Base-by-base conservation (phyloP, 2,329 filamentous ascomycete species). In the Diplodia seriata region DNA sequence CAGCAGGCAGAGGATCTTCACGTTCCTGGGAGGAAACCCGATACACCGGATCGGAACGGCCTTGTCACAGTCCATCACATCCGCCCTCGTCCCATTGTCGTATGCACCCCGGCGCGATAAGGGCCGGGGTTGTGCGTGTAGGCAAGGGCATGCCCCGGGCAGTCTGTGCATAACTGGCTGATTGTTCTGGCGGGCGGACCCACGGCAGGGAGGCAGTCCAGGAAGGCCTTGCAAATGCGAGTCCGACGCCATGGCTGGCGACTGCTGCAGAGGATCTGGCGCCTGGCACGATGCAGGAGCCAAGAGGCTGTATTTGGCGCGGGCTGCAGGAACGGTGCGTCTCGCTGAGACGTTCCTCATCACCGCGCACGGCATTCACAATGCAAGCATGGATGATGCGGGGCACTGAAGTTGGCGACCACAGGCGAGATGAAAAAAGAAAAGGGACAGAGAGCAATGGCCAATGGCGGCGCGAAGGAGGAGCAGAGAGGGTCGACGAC, bases 1-100 rank as follows among this genome's bases (percentile, higher is more conserved):
- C 59, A 63, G 57, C 43, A 49, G 57, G 57, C 26, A 62, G 26
- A 49, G 43, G 59, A 63, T 63, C 59, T 63, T 63, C 59, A 38
- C 47, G 59, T 63, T 38, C 47, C 59, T 63, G 47, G 47, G 59
- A 63, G 40, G 23, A 20, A 31, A 63, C 59, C 59, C 59, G 31
- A 63, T 38, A 49, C 26, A 23, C 59, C 47, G 59, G 59, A 15
- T 63, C 59, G 40, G 43, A 49, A 43, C 43, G 29, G 43, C 23
- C 59, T 51, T 63, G 59, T 63, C 59, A 63, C 59, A 63, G 57
- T n/a, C 57, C 57, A 63, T 63, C 47, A 63, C 36, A 50, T 15
- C 40, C 23, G 31, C 15, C 56, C 38, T 59, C 38, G 36, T 59
- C 55, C 5, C 36, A 49, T 43, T 61, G 56, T 23, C 56, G 56